These are phyloP conservation scores for Penicillium flavigenum DNA, from an alignment of 495 filamentous ascomycete genomes.

Conservation along the genomic window DNA sequence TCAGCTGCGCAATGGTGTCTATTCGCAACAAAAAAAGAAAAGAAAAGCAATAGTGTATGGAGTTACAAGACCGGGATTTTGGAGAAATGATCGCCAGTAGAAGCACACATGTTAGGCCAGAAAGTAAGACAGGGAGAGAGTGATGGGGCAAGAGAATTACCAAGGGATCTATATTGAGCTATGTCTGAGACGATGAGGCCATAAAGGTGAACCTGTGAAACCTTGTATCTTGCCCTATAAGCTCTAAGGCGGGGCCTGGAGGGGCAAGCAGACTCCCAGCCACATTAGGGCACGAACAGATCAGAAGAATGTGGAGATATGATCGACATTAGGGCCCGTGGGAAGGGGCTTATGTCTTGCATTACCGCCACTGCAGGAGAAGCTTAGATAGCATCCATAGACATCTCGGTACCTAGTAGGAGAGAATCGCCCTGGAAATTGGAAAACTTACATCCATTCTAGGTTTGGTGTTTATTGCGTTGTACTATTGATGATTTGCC, in stretches of 20 bases:
- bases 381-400: conserved; percentile 1
- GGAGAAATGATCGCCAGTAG: neutral
- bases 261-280: conserved; percentile 20
- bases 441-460: neutral
- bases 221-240: conserved; percentile 8
- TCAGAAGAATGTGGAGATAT: conserved; percentile 6
- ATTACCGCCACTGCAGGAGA: conserved; percentile 14
- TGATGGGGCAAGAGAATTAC: neutral
- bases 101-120: neutral
- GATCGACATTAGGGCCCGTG: conserved; percentile 20
- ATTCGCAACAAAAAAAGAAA: neutral
- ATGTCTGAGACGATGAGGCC: conserved; percentile 7
- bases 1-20: neutral
- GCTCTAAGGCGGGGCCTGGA: conserved; percentile 13
- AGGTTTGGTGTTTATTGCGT: neutral
- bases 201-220: conserved; percentile 9
- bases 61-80: neutral
- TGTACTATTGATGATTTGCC: conserved; percentile 10
- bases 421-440: neutral
- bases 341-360: conserved; percentile 25
- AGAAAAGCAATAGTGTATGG: neutral
- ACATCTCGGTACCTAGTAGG: neutral
- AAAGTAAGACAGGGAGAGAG: conserved; percentile 1
- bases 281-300: conserved; percentile 18
- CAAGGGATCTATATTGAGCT: neutral